Evolutionary conservation across 2,329 filamentous ascomycete species (phyloP).

Genomic region (Talaromyces islandicus): DNA sequence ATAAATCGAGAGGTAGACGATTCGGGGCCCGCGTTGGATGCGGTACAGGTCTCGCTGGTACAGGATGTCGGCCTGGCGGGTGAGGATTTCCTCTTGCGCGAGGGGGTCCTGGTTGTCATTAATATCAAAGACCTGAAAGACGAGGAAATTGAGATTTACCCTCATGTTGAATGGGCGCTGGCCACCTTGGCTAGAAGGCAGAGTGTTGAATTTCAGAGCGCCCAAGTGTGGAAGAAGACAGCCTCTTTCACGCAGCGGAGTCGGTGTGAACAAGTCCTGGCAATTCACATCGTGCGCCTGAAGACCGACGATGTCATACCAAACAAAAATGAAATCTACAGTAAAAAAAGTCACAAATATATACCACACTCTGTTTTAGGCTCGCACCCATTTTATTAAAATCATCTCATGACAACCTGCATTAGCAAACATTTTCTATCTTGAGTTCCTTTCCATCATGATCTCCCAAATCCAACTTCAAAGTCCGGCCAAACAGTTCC

Average conservation of each 20-base stretch:
- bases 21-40: not conserved
- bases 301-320: not conserved
- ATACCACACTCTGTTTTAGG: not conserved
- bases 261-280: not conserved
- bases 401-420: not conserved
- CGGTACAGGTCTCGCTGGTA: not conserved
- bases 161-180: not conserved
- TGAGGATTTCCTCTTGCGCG: not conserved
- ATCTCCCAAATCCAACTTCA: slow-evolving; percentile 73
- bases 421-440: slow-evolving; percentile 67
- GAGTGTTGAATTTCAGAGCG: not conserved
- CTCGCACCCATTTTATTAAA: not conserved
- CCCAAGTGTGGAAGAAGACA: not conserved
- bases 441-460: slow-evolving; percentile 48
- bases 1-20: not conserved
- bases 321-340: not conserved
- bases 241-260: not conserved
- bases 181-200: not conserved
- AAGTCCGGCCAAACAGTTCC: slow-evolving; percentile 71
- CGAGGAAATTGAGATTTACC: not conserved
- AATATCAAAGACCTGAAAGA: not conserved
- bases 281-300: not conserved
- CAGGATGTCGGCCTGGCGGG: not conserved
- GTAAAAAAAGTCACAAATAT: not conserved
- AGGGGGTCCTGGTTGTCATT: not conserved